A percentile compares a stretch with the other conserved stretches of the same genome.
phyloP scores from a whole-genome alignment of 768 basidiomycete species.

The Trametes villosa region DNA sequence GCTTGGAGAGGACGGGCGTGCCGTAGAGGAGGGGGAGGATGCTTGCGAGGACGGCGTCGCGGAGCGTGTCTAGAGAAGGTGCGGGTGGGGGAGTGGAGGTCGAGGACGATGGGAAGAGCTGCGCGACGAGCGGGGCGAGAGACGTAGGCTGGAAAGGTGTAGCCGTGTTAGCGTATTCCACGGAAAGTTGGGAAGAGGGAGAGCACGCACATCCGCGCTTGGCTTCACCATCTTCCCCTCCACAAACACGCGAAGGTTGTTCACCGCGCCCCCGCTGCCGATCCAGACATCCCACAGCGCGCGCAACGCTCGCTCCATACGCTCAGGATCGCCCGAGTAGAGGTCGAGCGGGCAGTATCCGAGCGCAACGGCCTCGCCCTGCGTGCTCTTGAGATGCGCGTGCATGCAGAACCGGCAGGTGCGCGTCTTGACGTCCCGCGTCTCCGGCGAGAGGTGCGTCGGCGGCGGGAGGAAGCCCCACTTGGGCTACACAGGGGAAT shows the following conservation, averaged over 20 bases:
- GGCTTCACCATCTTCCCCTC: slow-evolving; percentile 64
- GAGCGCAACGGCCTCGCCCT: slow-evolving; percentile 43
- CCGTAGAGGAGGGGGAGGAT: slow-evolving; percentile 53
- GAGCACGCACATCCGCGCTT: slow-evolving; percentile 40
- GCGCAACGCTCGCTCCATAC: slow-evolving; percentile 67
- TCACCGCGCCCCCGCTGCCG: slow-evolving; percentile 62
- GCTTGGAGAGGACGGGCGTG: slow-evolving; percentile 55
- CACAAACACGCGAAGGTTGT: slow-evolving; percentile 85
- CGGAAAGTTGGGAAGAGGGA: neutral
- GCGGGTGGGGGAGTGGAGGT: slow-evolving; percentile 10
- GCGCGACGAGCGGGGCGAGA: slow-evolving; percentile 26
- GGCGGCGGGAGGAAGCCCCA: slow-evolving; percentile 89
- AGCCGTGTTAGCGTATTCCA: neutral
- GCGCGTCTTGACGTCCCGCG: slow-evolving; percentile 59
- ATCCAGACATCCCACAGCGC: slow-evolving; percentile 78
- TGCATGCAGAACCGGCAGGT: slow-evolving; percentile 96
- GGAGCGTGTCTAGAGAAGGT: slow-evolving; percentile 35
- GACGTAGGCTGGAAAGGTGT: slow-evolving; percentile 19
- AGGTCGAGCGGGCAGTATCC: slow-evolving; percentile 91
- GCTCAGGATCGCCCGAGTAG: slow-evolving; percentile 68
- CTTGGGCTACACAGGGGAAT: slow-evolving; percentile 72
- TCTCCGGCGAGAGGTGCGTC: slow-evolving; percentile 60
- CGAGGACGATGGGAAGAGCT: slow-evolving; percentile 12
- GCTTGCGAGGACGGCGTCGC: slow-evolving; percentile 54
- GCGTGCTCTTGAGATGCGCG: slow-evolving; percentile 51